Base-by-base conservation (phyloP, 305 asterid genomes). In the Fraxinus velutina region DNA sequence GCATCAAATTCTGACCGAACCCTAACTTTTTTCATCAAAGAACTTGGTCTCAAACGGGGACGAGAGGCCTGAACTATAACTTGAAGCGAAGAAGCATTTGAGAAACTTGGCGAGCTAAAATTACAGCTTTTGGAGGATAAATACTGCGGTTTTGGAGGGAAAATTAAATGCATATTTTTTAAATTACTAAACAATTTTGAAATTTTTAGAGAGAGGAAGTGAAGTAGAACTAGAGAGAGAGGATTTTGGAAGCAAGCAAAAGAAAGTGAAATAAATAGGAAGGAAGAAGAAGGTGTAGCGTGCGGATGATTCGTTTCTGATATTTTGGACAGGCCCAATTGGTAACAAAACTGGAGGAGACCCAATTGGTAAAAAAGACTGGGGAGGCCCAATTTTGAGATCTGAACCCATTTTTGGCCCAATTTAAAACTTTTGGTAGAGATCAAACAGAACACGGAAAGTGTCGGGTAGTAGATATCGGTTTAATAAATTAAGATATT, bases 1-100 rank as follows among this genome's bases (percentile, higher is more conserved):
- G 86, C 88, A 47, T 92, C 94, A 75, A 91, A 88, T 77, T 92
- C 98, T 15, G 98, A 87, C 36, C 93, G 96, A 90, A 92, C 94
- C 94, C 93, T 90, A 80, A 78, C 60, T 52, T 15, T 79, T 75
- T 81, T 82, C 47, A 86, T 81, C 74, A 83, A 75, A 19, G 74
- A 50, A 75, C 47, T 75, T 32, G 74, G 89, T 75, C 75, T 81
- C 55, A 79, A 22, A 32, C 80, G 84, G 5, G 84, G 19, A 76
- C 84, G 76, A 68, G 86, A 79, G 36, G 62, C 75, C 80, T 52
- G 84, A 72, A 87, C 39, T 32, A 57, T 34, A 81, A 88, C 84
- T 39, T 81, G 90, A 24, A 55, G 84, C 60, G 82, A 71, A 19
- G 85, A 77, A 83, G 86, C 83, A 55, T 73, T 81, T 30, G 85